Percentiles rank a stretch among this genome's conserved stretches.
phyloP scores from a whole-genome alignment of 768 basidiomycete genomes.

The Rhizopogon salebrosus region DNA sequence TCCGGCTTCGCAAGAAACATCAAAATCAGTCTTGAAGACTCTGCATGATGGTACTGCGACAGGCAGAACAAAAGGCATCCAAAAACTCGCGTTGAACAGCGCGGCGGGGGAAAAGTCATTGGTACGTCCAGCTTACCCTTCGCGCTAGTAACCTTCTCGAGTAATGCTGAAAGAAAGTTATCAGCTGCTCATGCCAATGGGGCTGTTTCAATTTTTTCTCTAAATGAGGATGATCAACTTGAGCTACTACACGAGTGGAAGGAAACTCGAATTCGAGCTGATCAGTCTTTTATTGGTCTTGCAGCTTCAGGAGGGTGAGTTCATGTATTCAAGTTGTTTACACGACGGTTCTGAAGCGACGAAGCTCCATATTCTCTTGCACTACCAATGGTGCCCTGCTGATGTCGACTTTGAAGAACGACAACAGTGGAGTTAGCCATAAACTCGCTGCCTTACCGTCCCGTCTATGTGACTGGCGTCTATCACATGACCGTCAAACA shows the following conservation, averaged over 20 bases:
- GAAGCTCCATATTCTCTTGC: slow-evolving; percentile 54
- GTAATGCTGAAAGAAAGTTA: slow-evolving; percentile 50
- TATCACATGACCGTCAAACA: slow-evolving; percentile 44
- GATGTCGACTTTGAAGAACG: slow-evolving; percentile 31
- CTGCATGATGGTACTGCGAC: slow-evolving; percentile 27
- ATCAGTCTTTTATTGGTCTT: slow-evolving; percentile 60
- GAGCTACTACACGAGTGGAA: slow-evolving; percentile 49
- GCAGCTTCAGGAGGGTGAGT: slow-evolving; percentile 45
- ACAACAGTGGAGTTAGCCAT: slow-evolving; percentile 14
- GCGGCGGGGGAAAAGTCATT: slow-evolving; percentile 25
- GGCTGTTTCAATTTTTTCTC: slow-evolving; percentile 36
- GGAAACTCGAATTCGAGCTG: slow-evolving; percentile 51
- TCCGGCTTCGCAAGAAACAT: slow-evolving; percentile 23
- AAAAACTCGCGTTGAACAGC: slow-evolving; percentile 31
- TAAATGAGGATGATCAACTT: slow-evolving; percentile 39
- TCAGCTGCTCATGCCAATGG: slow-evolving; percentile 64
- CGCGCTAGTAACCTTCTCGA: slow-evolving; percentile 9
- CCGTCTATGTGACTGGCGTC: slow-evolving; percentile 63
- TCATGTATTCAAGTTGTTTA: neutral
- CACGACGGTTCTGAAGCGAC: slow-evolving; percentile 1
- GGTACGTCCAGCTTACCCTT: slow-evolving; percentile 29
- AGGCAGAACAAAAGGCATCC: slow-evolving; percentile 33
- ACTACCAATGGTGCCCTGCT: slow-evolving; percentile 73
- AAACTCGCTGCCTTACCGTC: slow-evolving; percentile 51
- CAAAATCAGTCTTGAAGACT: slow-evolving; percentile 30